These are phyloP conservation scores for Triadica sebifera DNA, from an alignment of 345 rosid genomes.

Conservation along the genomic window DNA sequence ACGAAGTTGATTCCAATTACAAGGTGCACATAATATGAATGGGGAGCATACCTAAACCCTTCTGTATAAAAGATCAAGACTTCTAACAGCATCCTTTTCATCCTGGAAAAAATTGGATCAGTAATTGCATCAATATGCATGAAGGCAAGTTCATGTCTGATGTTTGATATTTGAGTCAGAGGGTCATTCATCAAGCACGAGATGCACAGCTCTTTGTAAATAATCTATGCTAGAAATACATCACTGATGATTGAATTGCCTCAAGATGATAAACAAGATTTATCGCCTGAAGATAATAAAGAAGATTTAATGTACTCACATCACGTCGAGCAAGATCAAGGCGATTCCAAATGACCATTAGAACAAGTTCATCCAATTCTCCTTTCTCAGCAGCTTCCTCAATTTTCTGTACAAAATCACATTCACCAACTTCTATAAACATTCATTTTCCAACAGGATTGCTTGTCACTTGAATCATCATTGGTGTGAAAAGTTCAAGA, in stretches of 20 bases:
- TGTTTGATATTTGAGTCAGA: neutral
- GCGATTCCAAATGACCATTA: constrained; percentile 72
- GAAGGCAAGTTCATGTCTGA: neutral
- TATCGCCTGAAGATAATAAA: too few species aligned
- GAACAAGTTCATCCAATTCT: constrained; percentile 64
- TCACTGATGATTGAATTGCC: neutral
- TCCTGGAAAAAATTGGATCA: constrained; percentile 45
- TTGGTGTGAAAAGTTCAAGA: neutral
- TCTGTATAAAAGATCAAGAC: constrained; percentile 92
- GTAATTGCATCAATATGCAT: constrained; percentile 1
- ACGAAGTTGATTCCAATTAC: too few species aligned
- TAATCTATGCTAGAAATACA: neutral
- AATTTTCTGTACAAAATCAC: constrained; percentile 46
- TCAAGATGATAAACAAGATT: too few species aligned
- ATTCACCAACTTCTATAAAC: neutral
- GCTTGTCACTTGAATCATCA: neutral
- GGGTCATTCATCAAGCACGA: neutral
- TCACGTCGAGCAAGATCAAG: constrained; percentile 72
- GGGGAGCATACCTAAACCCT: constrained; percentile 79
- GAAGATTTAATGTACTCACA: constrained; percentile 34
- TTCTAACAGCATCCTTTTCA: constrained; percentile 82
- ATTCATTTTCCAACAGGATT: neutral
- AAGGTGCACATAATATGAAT: constrained; percentile 2
- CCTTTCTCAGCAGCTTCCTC: constrained; percentile 71
- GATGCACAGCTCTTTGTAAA: neutral